A percentile compares a stretch with the other conserved stretches of the same genome.
These are phyloP conservation scores for Leishmania tropica DNA, from an alignment of 208 protist species.

Conservation along the genomic window DNA sequence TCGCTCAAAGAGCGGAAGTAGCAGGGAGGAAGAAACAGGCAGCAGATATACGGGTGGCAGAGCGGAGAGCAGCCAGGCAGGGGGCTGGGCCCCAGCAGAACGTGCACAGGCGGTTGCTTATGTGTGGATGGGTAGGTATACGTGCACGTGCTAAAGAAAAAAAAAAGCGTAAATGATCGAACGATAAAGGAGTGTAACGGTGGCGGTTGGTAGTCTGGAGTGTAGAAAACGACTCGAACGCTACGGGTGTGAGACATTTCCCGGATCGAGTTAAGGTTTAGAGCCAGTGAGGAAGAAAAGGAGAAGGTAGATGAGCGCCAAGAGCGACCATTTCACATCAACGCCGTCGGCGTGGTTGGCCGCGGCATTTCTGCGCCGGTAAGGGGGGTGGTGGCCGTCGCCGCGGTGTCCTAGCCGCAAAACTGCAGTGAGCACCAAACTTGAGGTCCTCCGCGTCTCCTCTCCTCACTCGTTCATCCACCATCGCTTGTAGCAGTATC, in stretches of 20 bases:
- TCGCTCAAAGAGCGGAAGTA: background rate
- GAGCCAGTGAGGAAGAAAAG: background rate
- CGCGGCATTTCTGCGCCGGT: background rate
- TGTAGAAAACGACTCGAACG: background rate
- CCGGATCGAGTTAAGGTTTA: background rate
- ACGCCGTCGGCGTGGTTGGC: background rate
- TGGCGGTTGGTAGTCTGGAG: background rate
- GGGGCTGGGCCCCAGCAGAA: background rate
- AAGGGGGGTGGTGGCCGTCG: background rate
- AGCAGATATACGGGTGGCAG: background rate
- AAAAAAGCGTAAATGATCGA: too few species aligned
- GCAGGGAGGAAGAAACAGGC: background rate
- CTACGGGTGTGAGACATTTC: background rate
- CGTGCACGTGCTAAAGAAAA: background rate
- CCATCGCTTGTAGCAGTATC: background rate
- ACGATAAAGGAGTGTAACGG: background rate
- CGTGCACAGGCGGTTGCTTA: too few species aligned
- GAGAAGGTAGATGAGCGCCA: background rate
- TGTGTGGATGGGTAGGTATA: background rate
- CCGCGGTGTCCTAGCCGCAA: background rate
- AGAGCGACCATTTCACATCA: background rate
- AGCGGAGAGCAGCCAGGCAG: background rate
- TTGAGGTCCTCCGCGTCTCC: background rate
- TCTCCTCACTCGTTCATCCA: background rate
- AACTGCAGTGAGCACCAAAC: background rate